These are phyloP conservation scores for Cordyceps pruinosa DNA, from an alignment of 2,329 filamentous ascomycete species.

Conservation along the genomic window DNA sequence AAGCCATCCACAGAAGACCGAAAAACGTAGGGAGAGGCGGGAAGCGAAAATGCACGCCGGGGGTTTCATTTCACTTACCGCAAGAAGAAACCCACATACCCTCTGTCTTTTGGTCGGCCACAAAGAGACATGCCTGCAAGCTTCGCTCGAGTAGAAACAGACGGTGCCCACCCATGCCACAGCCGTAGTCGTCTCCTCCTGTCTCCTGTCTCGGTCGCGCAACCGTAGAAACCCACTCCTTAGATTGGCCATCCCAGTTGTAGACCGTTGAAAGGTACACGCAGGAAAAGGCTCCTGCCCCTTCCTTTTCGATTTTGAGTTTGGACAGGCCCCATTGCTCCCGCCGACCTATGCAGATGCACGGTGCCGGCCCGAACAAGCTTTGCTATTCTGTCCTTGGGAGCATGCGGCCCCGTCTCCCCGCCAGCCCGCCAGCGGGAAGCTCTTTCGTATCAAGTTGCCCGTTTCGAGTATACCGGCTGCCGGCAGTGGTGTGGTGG, in stretches of 20 bases:
- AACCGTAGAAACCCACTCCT: conserved; percentile 3
- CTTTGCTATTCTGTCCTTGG: neutral
- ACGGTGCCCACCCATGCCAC: neutral
- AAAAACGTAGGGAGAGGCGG: neutral
- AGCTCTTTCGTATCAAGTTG: neutral
- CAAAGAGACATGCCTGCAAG: neutral
- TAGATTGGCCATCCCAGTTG: neutral
- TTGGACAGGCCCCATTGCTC: neutral
- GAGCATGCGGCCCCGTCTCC: neutral
- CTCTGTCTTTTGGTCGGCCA: neutral
- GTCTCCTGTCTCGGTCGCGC: neutral
- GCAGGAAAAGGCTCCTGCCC: neutral
- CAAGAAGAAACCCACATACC: neutral
- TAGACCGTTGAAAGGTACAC: neutral
- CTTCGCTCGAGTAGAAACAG: neutral
- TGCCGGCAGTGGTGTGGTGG: neutral
- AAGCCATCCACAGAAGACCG: neutral
- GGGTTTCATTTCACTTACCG: neutral
- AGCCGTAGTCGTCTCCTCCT: neutral
- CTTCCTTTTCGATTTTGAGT: neutral
- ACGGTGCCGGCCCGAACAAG: neutral
- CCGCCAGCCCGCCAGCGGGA: neutral
- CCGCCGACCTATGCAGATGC: neutral
- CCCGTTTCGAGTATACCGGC: neutral
- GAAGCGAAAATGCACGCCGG: neutral